Evolutionary conservation across 164 flowering plant species (phyloP), one percentile per base, ranked within the genome.

Genomic region (Tetracentron sinense): DNA sequence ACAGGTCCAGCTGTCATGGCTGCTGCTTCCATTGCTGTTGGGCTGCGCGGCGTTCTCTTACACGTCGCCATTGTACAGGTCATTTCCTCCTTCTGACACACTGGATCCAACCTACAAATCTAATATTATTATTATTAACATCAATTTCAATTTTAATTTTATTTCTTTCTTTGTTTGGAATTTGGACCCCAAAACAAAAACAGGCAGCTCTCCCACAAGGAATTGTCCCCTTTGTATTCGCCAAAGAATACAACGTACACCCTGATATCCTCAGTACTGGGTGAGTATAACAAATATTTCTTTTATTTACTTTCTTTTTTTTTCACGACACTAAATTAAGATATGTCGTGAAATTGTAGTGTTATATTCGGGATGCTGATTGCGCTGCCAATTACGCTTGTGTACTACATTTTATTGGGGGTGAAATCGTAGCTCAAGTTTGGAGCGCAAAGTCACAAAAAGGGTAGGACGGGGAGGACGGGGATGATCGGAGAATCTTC

Each of bases 1-100:
- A 74, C 87, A 67, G 97, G 97, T 2, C 97, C 97, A 78, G 97
- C 93, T 80, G 88, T 88, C 75, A 90, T 88, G 97, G 93, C 97
- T 25, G 95, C 87, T 63, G 95, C 95, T 83, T 88, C 96, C 75
- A 75, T 82, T 71, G 86, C 85, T 75, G 84, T 90, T 77, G 97
- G 97, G 21, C 83, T 90, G 33, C 79, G 78, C 6, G 97, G 97
- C 20, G 79, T 53, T 55, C 93, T 90, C 77, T 76, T 90, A 58
- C 97, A 77, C 59, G 74, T 88, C 64, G 95, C 93, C 78, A 86
- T 90, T 79, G 95, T 90, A 38, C 97, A 90, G 96, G 97, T 86
- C 67, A 42, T 8, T 69, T 49, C 55, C 65, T 55, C 76, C 73
- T 63, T 42, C 77, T 69, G 75, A 72, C 81, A 76, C 61, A 56